Base-by-base conservation (phyloP, 2,329 filamentous ascomycete species). In the Albifimbria verrucaria region DNA sequence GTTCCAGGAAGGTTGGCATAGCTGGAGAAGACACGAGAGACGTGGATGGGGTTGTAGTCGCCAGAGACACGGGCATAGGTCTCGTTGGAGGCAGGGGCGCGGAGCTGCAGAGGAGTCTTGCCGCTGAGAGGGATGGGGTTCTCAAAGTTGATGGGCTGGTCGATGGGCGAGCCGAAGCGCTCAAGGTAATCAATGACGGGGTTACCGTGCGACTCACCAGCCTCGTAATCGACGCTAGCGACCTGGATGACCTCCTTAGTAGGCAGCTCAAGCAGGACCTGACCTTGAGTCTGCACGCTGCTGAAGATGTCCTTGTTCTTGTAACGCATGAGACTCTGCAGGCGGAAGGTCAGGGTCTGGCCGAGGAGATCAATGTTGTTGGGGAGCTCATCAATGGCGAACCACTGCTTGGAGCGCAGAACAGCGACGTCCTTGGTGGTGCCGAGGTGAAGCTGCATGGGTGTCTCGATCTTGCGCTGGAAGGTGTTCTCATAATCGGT, bases 11-110 rank as follows among this genome's bases (percentile, higher is more conserved):
- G 81, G 70, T 92, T 94, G 69, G 94, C 95, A 65, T 97, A 99
- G 74, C 86, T 91, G 26, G 94, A 90, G 76, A 99, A 99, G 52
- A 97, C 91, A 52, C 94, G 89, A 12, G 94, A 97, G 44, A 99
- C 94, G 79, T 99, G 94, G 57, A 99, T 99, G 22, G 94, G 94
- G 74, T 99, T 99, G 82, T 92, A 99, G 71, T 99, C 94, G 46
- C 94, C 94, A 49, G 95, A 99, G 18, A 99, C 94, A 60, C 92
- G 90, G 57, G 94, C 95, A 66, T 99, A 99, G 25, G 90, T 96
- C 79, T 99, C 94, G 75, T 99, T 99, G 52, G 92, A 96, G 18
- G 92, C 88, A 52, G 94, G 94, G 7, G 94, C 93, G 68, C 92
- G 92, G 50, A 99, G 81, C 60, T 88, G 85, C 56, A 99, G 81